Conservation (phyloP, 2,329 filamentous ascomycete genomes). For the Aspergillus sp. region DNA sequence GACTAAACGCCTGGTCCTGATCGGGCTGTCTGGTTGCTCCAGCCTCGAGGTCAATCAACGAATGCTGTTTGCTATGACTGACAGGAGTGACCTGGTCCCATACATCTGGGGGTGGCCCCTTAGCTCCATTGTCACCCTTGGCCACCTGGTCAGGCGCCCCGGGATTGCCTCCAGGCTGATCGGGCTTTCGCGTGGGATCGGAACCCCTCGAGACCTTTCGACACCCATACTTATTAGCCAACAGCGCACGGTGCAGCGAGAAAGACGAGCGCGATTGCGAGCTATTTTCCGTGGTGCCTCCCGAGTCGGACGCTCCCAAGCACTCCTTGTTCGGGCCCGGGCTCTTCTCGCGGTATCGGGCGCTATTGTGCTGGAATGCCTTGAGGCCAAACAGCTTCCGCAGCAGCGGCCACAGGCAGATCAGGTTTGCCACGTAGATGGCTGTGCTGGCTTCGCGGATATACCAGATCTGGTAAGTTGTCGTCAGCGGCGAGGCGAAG, state of each 20-base stretch:
- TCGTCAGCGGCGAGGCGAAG: constrained; percentile 34
- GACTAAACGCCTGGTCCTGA: background rate
- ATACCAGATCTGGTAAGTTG: constrained; percentile 43
- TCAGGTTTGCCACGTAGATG: constrained; percentile 47
- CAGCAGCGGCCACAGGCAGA: constrained; percentile 30
- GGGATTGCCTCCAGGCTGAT: background rate
- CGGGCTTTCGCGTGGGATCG: background rate
- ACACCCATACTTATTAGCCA: constrained; percentile 8
- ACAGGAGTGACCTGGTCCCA: background rate
- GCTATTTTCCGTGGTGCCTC: background rate
- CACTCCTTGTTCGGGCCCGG: constrained; percentile 16
- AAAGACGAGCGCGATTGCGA: constrained; percentile 21
- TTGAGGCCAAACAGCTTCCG: constrained; percentile 28
- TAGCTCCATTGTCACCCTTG: background rate
- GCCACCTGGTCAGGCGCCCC: background rate
- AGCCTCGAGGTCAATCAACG: constrained; percentile 1
- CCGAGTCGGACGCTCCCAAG: constrained; percentile 12
- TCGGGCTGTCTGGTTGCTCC: background rate
- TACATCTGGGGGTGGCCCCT: background rate
- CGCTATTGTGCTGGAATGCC: constrained; percentile 26
- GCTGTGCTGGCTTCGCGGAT: constrained; percentile 40
- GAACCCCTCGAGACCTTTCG: constrained; percentile 5
- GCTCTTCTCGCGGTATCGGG: constrained; percentile 17
- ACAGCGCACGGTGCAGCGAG: constrained; percentile 12
- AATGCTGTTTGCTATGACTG: background rate